A percentile compares a stretch with the other conserved stretches of the same genome.
Evolutionary conservation across 2,329 filamentous ascomycete genomes (phyloP).

Genomic region (Monosporascus sp.): DNA sequence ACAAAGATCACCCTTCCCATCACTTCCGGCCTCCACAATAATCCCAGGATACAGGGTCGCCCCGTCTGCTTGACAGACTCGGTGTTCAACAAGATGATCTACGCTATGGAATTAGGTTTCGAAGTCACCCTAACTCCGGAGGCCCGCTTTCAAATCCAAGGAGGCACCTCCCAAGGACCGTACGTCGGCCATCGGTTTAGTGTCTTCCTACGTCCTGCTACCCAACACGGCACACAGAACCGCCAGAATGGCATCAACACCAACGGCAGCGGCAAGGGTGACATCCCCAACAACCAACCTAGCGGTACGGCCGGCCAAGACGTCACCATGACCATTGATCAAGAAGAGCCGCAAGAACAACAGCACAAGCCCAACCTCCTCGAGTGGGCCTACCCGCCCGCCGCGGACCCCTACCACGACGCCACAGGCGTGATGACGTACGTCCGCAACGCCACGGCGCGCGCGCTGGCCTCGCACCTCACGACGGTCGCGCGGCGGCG

Average conservation of each 20-base stretch:
- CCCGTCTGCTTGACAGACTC: conserved; percentile 37
- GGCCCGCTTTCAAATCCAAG: conserved; percentile 18
- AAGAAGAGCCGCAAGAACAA: not conserved
- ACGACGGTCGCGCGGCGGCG: conserved; percentile 4
- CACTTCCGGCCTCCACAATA: conserved; percentile 11
- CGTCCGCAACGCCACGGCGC: conserved; percentile 37
- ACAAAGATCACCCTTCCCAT: conserved; percentile 35
- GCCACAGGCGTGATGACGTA: conserved; percentile 41
- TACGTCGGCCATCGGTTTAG: conserved; percentile 15
- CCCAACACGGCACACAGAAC: not conserved
- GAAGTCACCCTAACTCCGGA: conserved; percentile 41
- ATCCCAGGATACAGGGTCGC: conserved; percentile 13
- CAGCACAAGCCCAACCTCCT: conserved; percentile 25
- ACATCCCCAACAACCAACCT: not conserved
- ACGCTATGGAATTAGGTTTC: conserved; percentile 35
- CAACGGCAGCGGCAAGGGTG: conserved; percentile 1
- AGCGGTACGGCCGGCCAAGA: no score
- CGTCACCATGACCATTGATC: no score
- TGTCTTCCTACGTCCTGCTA: conserved; percentile 27
- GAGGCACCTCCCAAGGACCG: conserved; percentile 8
- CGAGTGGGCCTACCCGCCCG: conserved; percentile 36
- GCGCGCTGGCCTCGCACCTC: conserved; percentile 15
- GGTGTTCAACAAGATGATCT: conserved; percentile 39
- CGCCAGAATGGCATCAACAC: conserved; percentile 1
- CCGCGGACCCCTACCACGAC: conserved; percentile 33